phyloP scores from a whole-genome alignment of 306 rosid species.

The Oxytropis ochrocephala region DNA sequence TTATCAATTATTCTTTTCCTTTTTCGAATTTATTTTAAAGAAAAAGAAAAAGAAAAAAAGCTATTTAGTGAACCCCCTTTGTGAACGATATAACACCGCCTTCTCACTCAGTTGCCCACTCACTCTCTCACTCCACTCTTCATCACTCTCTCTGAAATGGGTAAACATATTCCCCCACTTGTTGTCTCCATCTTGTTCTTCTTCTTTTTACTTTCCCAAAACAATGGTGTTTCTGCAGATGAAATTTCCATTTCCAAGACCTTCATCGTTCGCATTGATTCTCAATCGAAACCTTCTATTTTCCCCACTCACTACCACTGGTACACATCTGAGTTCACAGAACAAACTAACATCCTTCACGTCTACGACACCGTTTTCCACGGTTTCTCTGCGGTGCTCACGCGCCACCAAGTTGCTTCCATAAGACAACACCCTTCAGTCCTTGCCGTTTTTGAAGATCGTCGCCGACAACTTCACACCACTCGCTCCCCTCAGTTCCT shows the following conservation, averaged over 20 bases:
- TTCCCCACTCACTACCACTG: constrained; percentile 79
- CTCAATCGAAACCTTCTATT: constrained; percentile 57
- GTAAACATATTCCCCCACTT: not conserved
- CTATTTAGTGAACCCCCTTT: not conserved
- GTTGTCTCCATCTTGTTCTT: constrained; percentile 25
- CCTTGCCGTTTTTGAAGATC: constrained; percentile 69
- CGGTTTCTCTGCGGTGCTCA: constrained; percentile 80
- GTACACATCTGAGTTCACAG: constrained; percentile 66
- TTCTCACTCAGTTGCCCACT: not conserved
- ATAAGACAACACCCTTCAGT: constrained; percentile 48
- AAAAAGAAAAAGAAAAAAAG: not conserved
- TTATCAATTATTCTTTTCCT: not conserved
- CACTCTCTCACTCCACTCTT: constrained; percentile 17
- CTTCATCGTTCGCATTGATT: constrained; percentile 61
- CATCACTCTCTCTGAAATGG: not conserved
- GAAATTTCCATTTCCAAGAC: constrained; percentile 34
- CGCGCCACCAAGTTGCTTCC: constrained; percentile 30
- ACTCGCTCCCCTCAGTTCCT: constrained; percentile 95
- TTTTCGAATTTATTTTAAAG: not conserved
- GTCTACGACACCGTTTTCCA: constrained; percentile 71
- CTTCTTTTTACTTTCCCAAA: constrained; percentile 4
- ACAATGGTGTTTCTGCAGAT: not conserved
- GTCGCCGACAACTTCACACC: constrained; percentile 73
- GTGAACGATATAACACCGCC: constrained; percentile 20
- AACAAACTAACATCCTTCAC: constrained; percentile 54